These are phyloP conservation scores for Diaporthe sp. DNA, from an alignment of 2,329 filamentous ascomycete species.

Conservation along the genomic window DNA sequence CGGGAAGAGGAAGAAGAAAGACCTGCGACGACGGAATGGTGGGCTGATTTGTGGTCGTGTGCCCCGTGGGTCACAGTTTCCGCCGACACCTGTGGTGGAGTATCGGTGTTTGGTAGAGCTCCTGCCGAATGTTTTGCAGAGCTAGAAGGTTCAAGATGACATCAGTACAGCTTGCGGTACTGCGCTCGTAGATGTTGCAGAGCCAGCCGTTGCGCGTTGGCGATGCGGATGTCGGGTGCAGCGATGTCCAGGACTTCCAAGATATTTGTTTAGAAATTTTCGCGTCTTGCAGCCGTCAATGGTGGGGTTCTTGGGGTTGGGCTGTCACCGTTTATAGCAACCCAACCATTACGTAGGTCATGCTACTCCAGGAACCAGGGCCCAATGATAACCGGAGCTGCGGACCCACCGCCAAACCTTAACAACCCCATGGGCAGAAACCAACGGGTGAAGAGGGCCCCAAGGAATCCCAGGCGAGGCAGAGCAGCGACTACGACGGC, in stretches of 20 bases:
- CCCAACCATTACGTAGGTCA: conserved; percentile 29
- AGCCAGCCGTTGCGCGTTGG: neutral
- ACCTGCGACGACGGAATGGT: conserved; percentile 90
- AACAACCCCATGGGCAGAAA: conserved; percentile 15
- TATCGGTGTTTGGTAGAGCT: conserved; percentile 75
- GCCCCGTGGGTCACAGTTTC: conserved; percentile 67
- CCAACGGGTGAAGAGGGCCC: too few species aligned
- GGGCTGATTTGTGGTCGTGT: conserved; percentile 73
- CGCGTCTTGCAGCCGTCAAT: neutral
- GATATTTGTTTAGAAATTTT: conserved; percentile 27
- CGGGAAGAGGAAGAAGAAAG: conserved; percentile 85
- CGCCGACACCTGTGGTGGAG: conserved; percentile 85
- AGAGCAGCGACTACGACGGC: too few species aligned
- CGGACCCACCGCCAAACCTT: conserved; percentile 4
- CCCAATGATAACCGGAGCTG: conserved; percentile 2
- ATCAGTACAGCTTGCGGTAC: neutral
- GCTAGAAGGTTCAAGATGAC: neutral
- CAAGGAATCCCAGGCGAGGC: neutral
- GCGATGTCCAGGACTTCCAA: neutral
- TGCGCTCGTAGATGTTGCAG: conserved; percentile 1
- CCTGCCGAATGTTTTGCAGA: neutral
- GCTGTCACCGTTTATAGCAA: conserved; percentile 7
- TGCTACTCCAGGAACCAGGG: neutral
- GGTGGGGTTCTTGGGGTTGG: conserved; percentile 26
- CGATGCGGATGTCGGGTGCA: neutral